These are phyloP conservation scores for Phoma sp. DNA, from an alignment of 2,329 filamentous ascomycete genomes.

Conservation along the genomic window DNA sequence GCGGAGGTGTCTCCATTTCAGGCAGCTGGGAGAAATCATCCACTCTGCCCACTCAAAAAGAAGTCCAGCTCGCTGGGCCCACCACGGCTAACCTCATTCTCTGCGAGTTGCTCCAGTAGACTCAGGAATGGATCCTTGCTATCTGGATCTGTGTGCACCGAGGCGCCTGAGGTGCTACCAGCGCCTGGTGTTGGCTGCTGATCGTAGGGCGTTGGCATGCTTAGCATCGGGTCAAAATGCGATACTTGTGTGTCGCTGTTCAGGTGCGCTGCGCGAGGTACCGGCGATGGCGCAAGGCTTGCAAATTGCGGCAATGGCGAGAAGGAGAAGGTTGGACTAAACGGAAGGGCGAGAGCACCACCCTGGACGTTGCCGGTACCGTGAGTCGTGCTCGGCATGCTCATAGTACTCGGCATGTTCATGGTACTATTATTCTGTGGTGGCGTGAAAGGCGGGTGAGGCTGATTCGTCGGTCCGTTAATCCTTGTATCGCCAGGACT, in stretches of 20 bases:
- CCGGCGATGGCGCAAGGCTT: conserved; percentile 42
- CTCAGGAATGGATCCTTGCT: conserved; percentile 80
- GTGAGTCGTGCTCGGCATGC: conserved; percentile 22
- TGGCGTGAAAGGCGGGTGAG: conserved; percentile 39
- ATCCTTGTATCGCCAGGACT: conserved; percentile 32
- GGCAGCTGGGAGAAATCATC: conserved; percentile 22
- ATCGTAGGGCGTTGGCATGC: conserved; percentile 51
- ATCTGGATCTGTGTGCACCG: conserved; percentile 59
- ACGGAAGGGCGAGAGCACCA: conserved; percentile 41
- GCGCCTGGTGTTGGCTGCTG: conserved; percentile 56
- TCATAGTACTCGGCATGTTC: conserved; percentile 23
- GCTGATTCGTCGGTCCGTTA: conserved; percentile 29
- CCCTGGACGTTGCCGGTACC: conserved; percentile 19
- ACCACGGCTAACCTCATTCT: conserved; percentile 75
- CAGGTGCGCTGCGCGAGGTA: conserved; percentile 28
- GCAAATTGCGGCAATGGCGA: conserved; percentile 45
- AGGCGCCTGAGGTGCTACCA: conserved; percentile 51
- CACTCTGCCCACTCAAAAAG: conserved; percentile 62
- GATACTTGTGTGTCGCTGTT: conserved; percentile 25
- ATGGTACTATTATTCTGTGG: conserved; percentile 30
- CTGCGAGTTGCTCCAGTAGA: conserved; percentile 80
- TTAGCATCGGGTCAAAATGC: conserved; percentile 51
- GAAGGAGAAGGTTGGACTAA: conserved; percentile 53
- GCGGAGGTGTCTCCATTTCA: conserved; percentile 11
- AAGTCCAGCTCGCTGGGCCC: conserved; percentile 80